Evolutionary conservation across 2,329 filamentous ascomycete species (phyloP).

Genomic region (Fusarium liriodendri): DNA sequence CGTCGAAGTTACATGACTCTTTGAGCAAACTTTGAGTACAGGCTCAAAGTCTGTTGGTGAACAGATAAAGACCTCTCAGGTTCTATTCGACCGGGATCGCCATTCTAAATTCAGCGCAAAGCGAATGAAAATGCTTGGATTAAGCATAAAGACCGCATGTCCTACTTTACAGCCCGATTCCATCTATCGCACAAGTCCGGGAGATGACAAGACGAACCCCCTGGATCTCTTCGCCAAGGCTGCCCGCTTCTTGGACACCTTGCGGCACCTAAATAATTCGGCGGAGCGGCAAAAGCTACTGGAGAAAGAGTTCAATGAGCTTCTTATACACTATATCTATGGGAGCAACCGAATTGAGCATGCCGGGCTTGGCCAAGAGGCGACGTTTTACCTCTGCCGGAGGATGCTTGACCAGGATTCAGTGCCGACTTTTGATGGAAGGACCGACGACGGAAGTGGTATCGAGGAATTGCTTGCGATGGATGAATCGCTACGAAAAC

Average conservation of each 20-base stretch:
- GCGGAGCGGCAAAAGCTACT: fast-evolving
- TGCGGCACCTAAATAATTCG: not conserved
- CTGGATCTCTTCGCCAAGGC: not conserved
- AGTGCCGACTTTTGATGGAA: constrained; percentile 4
- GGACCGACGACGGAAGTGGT: not conserved
- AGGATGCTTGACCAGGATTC: constrained; percentile 22
- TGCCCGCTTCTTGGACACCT: not conserved
- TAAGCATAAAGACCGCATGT: too few species aligned
- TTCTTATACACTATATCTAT: constrained; percentile 31
- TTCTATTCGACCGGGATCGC: not conserved
- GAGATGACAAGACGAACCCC: not conserved
- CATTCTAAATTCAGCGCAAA: not conserved
- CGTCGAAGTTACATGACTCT: not conserved
- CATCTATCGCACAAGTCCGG: not conserved
- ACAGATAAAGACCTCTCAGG: not conserved
- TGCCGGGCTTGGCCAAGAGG: constrained; percentile 26
- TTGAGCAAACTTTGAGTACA: not conserved
- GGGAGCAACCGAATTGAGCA: constrained; percentile 44
- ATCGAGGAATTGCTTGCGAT: constrained; percentile 8
- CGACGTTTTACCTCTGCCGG: constrained; percentile 31
- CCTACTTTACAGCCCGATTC: not conserved
- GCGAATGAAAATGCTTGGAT: not conserved
- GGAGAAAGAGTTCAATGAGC: not conserved
- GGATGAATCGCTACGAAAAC: not conserved
- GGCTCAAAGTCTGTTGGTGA: not conserved